phyloP scores from a whole-genome alignment of 495 filamentous ascomycete species.

The Penicillium psychrofluorescens region DNA sequence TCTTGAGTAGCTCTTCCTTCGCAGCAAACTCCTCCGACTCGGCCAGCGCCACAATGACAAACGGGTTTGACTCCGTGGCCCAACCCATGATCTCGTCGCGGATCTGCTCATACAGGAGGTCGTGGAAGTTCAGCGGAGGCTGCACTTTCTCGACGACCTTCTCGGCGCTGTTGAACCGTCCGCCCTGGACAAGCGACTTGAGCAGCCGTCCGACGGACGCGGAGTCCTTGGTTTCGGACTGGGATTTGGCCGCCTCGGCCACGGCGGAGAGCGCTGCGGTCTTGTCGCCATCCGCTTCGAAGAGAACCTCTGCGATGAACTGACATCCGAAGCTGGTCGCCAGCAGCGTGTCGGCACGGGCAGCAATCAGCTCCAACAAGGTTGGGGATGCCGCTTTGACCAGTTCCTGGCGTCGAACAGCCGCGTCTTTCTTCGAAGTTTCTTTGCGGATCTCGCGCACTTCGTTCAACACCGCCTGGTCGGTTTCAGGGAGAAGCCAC shows the following conservation, averaged over 20 bases:
- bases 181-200: constrained; percentile 81
- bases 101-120: constrained; percentile 69
- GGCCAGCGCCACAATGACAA: constrained; percentile 70
- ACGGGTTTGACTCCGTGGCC: constrained; percentile 77
- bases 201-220: constrained; percentile 76
- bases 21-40: constrained; percentile 72
- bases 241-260: constrained; percentile 57
- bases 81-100: constrained; percentile 68
- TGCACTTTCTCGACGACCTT: constrained; percentile 62
- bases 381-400: constrained; percentile 47
- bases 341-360: constrained; percentile 58
- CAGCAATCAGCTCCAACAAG: constrained; percentile 65
- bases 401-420: constrained; percentile 66
- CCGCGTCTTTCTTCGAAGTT: constrained; percentile 87
- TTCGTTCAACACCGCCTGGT: constrained; percentile 61
- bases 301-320: constrained; percentile 73
- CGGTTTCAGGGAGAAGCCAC: constrained; percentile 56
- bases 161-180: constrained; percentile 64
- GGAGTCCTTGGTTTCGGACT: constrained; percentile 48
- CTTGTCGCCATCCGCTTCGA: constrained; percentile 71
- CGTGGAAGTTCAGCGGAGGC: constrained; percentile 75
- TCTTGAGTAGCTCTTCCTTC: constrained; percentile 56
- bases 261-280: constrained; percentile 60
- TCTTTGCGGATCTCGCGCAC: constrained; percentile 66
- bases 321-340: constrained; percentile 77